Conservation (phyloP, 2,329 filamentous ascomycete species). For the Aspergillus versicolor region DNA sequence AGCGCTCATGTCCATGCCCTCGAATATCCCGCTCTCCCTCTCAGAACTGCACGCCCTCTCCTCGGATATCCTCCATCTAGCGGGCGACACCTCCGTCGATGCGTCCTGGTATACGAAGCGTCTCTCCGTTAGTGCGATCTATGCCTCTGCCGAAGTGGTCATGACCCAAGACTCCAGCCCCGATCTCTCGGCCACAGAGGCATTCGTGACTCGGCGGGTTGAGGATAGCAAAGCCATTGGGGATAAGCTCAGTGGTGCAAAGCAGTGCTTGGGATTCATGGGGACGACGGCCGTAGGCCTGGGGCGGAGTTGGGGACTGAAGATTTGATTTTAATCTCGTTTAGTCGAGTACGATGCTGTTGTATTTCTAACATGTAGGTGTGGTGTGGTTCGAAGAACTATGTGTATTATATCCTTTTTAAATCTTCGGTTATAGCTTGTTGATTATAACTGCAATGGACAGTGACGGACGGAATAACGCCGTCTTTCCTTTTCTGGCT, state of each 20-base stretch:
- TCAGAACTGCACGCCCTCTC: conserved; percentile 75
- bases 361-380: not conserved
- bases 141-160: conserved; percentile 79
- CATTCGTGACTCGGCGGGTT: conserved; percentile 75
- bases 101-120: conserved; percentile 82
- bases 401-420: not conserved
- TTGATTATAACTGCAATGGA: no score
- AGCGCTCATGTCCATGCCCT: conserved; percentile 83
- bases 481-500: no score
- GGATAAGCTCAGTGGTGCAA: conserved; percentile 61
- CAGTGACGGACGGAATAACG: no score
- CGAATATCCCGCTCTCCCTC: conserved; percentile 72
- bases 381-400: not conserved
- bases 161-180: conserved; percentile 85
- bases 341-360: not conserved
- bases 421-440: not conserved
- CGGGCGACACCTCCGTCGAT: conserved; percentile 80
- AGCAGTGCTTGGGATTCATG: conserved; percentile 81
- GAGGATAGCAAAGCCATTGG: conserved; percentile 67
- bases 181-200: conserved; percentile 72
- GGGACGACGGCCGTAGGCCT: conserved; percentile 75
- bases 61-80: conserved; percentile 90
- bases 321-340: conserved; percentile 55
- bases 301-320: conserved; percentile 80
- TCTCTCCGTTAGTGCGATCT: conserved; percentile 62